Percentiles rank a stretch among this genome's conserved stretches.
These are phyloP conservation scores for Anthracocystis walkeri DNA, from an alignment of 1,284 basidiomycete genomes.

Conservation along the genomic window DNA sequence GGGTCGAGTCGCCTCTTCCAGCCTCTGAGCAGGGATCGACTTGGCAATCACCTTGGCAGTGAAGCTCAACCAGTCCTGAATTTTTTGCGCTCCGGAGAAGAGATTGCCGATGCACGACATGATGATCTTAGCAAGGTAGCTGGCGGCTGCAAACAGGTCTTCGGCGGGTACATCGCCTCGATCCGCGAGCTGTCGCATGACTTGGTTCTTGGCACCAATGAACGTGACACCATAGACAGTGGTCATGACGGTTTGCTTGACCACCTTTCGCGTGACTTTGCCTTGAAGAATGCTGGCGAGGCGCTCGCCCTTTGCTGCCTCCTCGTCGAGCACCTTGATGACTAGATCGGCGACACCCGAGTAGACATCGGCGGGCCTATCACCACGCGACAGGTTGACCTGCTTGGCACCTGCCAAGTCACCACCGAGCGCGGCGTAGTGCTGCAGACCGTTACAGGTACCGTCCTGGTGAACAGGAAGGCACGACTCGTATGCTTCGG, in stretches of 20 bases:
- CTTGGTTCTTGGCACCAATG: constrained; percentile 93
- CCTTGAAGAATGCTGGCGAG: constrained; percentile 79
- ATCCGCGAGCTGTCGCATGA: constrained; percentile 86
- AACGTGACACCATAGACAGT: constrained; percentile 99
- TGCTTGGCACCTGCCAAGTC: constrained; percentile 89
- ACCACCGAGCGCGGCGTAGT: constrained; percentile 97
- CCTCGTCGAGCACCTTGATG: constrained; percentile 72
- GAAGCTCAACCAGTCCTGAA: constrained; percentile 90
- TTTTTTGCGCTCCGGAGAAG: constrained; percentile 89
- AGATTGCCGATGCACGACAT: constrained; percentile 81
- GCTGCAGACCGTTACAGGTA: constrained; percentile 97
- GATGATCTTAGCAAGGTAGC: constrained; percentile 76
- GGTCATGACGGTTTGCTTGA: constrained; percentile 99
- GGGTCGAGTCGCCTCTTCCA: constrained; percentile 73
- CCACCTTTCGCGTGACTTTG: constrained; percentile 91
- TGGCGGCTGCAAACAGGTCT: constrained; percentile 79
- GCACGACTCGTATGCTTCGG: constrained; percentile 78
- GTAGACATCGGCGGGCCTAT: constrained; percentile 94
- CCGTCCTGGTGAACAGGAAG: constrained; percentile 98
- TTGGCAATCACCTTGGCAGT: constrained; percentile 87
- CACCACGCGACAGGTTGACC: constrained; percentile 89
- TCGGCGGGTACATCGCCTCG: constrained; percentile 81
- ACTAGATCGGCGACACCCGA: constrained; percentile 82
- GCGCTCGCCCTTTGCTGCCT: constrained; percentile 73
- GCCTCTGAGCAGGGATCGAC: constrained; percentile 82